These are phyloP conservation scores for Nigrospora oryzae DNA, from an alignment of 2,329 filamentous ascomycete genomes.

Conservation along the genomic window DNA sequence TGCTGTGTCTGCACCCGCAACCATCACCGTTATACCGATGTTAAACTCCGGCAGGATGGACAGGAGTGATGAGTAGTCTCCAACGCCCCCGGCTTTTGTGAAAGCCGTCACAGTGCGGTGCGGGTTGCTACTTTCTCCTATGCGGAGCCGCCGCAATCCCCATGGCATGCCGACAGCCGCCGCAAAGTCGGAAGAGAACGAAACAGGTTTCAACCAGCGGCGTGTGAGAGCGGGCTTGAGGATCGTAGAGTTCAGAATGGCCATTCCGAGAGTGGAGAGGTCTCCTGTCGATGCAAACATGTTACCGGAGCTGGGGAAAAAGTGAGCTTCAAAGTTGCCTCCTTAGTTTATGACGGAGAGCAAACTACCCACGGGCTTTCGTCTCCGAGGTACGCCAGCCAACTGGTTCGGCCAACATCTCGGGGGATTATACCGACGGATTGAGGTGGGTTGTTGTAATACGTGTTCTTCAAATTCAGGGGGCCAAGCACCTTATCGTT, in stretches of 20 bases:
- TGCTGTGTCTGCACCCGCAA: constrained; percentile 17
- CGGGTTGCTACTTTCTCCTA: constrained; percentile 11
- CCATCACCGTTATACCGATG: constrained; percentile 22
- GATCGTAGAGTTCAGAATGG: constrained; percentile 20
- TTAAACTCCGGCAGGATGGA: constrained; percentile 24
- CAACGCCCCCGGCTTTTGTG: constrained; percentile 24
- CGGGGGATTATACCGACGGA: constrained; percentile 25
- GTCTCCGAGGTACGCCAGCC: constrained; percentile 21
- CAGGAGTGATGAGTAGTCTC: constrained; percentile 20
- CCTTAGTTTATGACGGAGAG: background rate
- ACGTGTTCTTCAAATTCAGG: constrained; percentile 22
- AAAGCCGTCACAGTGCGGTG: constrained; percentile 21
- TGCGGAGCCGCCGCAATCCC: constrained; percentile 19
- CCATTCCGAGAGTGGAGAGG: constrained; percentile 19
- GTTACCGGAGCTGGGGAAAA: constrained; percentile 18
- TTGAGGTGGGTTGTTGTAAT: constrained; percentile 19
- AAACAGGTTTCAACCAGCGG: constrained; percentile 22
- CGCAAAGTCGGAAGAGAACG: constrained; percentile 19
- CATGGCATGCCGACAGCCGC: constrained; percentile 22
- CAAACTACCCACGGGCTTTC: constrained; percentile 17
- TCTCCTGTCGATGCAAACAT: constrained; percentile 22
- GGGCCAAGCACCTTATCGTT: constrained; percentile 20
- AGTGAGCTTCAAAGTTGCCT: background rate
- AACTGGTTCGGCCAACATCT: constrained; percentile 16
- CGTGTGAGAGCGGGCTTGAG: constrained; percentile 19